Evolutionary conservation across 1,284 basidiomycete genomes (phyloP), one percentile per base, ranked within the genome.

Genomic region (Coniferiporia sulphurascens): DNA sequence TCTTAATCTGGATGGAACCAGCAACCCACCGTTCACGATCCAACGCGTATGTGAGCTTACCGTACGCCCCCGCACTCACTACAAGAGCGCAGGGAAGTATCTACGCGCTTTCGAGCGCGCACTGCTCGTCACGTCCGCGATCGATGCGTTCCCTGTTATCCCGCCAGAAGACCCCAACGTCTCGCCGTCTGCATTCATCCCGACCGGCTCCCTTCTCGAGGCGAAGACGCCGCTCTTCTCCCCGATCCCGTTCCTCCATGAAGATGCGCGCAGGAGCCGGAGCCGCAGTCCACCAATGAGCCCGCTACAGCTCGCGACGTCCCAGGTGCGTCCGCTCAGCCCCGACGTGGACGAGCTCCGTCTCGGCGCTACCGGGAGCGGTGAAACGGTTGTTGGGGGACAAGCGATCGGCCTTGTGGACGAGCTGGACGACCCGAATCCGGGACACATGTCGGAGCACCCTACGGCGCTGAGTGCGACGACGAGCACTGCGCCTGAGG

Each of bases 31-130:
- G 2, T 98, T 97, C 73, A 96, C 95, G 3, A 88, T 97, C 55
- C 95, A 98, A 72, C 86, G 95, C 41, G 73, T 97, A 15, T 92
- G 90, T 66, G 94, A 97, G 69, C 82, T 98, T n/a, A 85, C 87
- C 49, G 65, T 88, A 6, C 72, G 81, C 36, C 93, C 94, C 2
- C 79, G 78, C 62, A 74, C 79, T 52, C 81, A 91, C 64, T 95
- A 97, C 77, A 85, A 78, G 45, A 81, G 82, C 27, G 74, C 93
- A 4, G 92, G 94, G 50, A 97, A 97, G 74, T 97, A 95, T 71
- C 79, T 96, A 21, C 90, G 95, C 9, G 94, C 95, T 0, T 75
- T 97, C 10, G 91, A 95, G 67, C 91, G 91, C 68, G 79, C 88
- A 13, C 75, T 95, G 17, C 86, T 92, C 32, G 93, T 98, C 57